Percentiles rank a stretch among this genome's conserved stretches.
Evolutionary conservation across 2,329 filamentous ascomycete species (phyloP).

Genomic region (Diplodia corticola): DNA sequence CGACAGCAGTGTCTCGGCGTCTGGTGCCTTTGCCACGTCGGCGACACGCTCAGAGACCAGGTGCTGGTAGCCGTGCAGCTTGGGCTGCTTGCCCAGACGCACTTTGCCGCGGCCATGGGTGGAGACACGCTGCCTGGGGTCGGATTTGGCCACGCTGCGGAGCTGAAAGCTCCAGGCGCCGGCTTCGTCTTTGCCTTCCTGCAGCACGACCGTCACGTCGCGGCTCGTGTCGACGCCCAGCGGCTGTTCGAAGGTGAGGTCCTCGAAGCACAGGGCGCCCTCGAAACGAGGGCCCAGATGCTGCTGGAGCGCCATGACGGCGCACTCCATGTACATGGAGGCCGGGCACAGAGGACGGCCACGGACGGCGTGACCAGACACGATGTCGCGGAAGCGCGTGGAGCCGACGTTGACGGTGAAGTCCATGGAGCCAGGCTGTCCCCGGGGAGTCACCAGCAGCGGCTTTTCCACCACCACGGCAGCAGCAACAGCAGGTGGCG

Average conservation of each 20-base stretch:
- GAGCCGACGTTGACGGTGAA: conserved; percentile 25
- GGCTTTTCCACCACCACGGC: too few relatives aligned
- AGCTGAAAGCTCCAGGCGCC: not conserved
- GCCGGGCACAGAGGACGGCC: conserved; percentile 27
- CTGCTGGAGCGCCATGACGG: conserved; percentile 24
- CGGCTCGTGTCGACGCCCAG: not conserved
- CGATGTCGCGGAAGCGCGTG: conserved; percentile 24
- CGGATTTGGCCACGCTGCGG: not conserved
- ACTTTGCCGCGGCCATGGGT: conserved; percentile 2
- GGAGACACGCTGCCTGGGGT: not conserved
- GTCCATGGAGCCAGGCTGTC: not conserved
- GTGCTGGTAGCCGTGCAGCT: conserved; percentile 24
- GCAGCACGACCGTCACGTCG: not conserved
- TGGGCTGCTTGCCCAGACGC: conserved; percentile 17
- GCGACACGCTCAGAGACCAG: conserved; percentile 23
- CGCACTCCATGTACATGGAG: conserved; percentile 30
- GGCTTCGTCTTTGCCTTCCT: not conserved
- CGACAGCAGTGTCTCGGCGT: conserved; percentile 24
- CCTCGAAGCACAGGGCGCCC: not conserved
- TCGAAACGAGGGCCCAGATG: not conserved
- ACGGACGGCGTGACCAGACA: conserved; percentile 28
- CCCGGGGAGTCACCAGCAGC: not conserved
- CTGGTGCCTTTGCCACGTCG: conserved; percentile 1
- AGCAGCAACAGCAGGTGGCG: not conserved
- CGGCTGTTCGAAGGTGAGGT: not conserved